Evolutionary conservation across 805 yeast species (phyloP), one percentile per base, ranked within the genome.

Genomic region (Candida cerambycidarum): DNA sequence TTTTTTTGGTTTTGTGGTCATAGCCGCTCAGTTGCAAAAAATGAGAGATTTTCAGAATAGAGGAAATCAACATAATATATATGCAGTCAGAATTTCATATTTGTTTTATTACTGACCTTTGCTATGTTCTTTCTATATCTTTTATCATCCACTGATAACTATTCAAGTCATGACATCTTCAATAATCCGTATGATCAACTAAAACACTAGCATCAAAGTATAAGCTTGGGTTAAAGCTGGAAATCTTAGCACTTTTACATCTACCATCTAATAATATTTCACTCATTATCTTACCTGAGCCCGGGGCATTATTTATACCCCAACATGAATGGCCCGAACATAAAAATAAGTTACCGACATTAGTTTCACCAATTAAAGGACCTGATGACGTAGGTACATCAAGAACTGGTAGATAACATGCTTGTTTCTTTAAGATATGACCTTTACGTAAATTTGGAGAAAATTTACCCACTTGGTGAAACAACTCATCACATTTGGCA

Each of bases 301-400:
- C 97, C 1, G 97, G 97, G 0, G 97, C 97, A 63, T 93, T 92
- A 67, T 92, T 93, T 49, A 92, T 93, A 16, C 99, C 99, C 99
- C 99, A 92, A 66, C 98, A 93, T 12, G 96, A 85, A 63, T 92
- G 99, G 0, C 98, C 99, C 12, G 92, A 79, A 2, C 97, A 96
- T 43, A 92, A 62, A 54, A 70, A 85, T 47, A 92, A 68, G 46
- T 83, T 82, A 16, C 77, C 79, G 6, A 90, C 95, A 56, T 89
- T 89, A 0, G 98, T 92, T 54, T 87, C 92, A 35, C 99, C 99
- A 53, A 92, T 83, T 41, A 93, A 70, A 0, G 99, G 99, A 5
- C 99, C 99, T 1, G 92, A 80, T 30, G 88, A 79, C 4, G 95
- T 85, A 1, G 97, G 95, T 7, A 89, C 92, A 59, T 92, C 96